A percentile compares a stretch with the other conserved stretches of the same genome.
phyloP scores from a whole-genome alignment of 345 rosid genomes.

The Acer campestre region DNA sequence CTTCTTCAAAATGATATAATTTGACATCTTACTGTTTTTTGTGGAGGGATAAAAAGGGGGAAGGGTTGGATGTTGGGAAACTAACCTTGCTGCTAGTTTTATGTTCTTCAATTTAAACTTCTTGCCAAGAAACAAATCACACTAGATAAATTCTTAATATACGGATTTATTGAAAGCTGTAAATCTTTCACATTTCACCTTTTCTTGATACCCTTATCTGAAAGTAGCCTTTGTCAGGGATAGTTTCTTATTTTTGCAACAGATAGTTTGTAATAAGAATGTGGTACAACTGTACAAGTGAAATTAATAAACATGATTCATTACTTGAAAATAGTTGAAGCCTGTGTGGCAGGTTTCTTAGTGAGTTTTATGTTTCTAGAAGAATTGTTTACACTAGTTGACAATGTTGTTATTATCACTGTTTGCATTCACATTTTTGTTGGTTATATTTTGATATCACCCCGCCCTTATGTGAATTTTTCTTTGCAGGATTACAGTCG shows the following conservation, averaged over 20 bases:
- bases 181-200: neutral
- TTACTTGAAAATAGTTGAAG: slow-evolving; percentile 10
- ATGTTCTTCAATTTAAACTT: neutral
- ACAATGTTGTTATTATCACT: neutral
- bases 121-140: neutral
- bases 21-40: neutral
- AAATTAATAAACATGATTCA: neutral
- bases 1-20: neutral
- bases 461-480: slow-evolving; percentile 17
- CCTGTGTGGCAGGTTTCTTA: neutral
- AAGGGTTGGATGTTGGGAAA: neutral
- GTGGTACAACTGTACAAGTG: neutral
- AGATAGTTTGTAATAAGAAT: neutral
- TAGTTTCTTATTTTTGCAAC: neutral
- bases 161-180: neutral
- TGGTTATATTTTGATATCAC: slow-evolving; percentile 15
- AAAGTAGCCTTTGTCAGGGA: neutral
- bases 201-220: neutral
- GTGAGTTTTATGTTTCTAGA: neutral
- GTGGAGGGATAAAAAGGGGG: neutral
- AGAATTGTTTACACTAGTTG: neutral
- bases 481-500: slow-evolving; percentile 83
- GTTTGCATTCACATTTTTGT: neutral
- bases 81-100: neutral
- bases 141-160: neutral